Evolutionary conservation across 2,329 filamentous ascomycete species (phyloP).

Genomic region (Ceratocystis variospora): DNA sequence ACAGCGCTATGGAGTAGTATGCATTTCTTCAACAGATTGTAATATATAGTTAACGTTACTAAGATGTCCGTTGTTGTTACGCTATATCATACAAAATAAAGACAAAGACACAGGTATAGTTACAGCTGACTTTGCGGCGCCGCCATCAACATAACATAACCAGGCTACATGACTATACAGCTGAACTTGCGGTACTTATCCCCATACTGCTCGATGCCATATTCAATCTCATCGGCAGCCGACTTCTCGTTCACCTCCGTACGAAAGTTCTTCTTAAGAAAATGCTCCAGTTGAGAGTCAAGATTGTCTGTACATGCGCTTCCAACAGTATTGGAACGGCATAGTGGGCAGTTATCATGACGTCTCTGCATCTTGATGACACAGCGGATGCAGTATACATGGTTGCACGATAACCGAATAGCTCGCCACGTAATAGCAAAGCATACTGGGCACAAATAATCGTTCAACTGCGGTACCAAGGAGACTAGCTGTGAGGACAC

Average conservation of each 20-base stretch:
- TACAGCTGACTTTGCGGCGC: neutral
- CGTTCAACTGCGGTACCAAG: conserved; percentile 67
- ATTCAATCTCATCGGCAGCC: conserved; percentile 58
- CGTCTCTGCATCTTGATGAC: conserved; percentile 65
- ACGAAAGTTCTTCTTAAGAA: conserved; percentile 63
- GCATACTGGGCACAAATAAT: conserved; percentile 73
- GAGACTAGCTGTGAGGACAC: conserved; percentile 59
- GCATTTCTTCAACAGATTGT: neutral
- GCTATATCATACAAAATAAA: neutral
- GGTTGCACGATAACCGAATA: conserved; percentile 59
- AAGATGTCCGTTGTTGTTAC: neutral
- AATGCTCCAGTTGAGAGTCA: conserved; percentile 53
- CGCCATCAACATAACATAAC: neutral
- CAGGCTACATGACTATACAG: conserved; percentile 45
- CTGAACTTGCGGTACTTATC: conserved; percentile 46
- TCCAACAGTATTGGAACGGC: conserved; percentile 57
- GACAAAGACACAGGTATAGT: neutral
- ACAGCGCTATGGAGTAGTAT: neutral
- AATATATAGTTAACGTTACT: neutral
- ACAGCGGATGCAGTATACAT: conserved; percentile 74
- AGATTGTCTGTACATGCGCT: conserved; percentile 49
- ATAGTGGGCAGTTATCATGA: conserved; percentile 60
- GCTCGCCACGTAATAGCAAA: conserved; percentile 68
- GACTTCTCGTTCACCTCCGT: conserved; percentile 54
- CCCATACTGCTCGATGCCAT: conserved; percentile 60